Evolutionary conservation across 495 filamentous ascomycete species (phyloP), one percentile per base, ranked within the genome.

Genomic region (Penicillium argentinense): DNA sequence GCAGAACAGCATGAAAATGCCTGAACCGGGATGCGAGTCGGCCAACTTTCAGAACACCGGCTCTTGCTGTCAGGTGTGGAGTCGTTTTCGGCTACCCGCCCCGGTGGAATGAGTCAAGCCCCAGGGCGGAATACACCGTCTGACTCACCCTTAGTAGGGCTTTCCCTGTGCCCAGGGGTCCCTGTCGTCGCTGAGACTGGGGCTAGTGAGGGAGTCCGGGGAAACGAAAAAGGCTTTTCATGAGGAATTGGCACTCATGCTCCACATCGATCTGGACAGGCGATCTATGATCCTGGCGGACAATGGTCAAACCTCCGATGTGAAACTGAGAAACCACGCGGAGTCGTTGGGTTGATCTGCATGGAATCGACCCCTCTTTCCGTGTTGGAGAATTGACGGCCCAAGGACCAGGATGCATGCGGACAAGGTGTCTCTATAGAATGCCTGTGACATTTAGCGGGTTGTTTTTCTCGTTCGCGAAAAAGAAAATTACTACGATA

Each of bases 381-480:
- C 22, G 8, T 19, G 17, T 23, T 33, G 34, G 29, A 48, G 39
- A 41, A 51, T 18, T 45, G 37, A 45, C 39, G 26, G 14, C 36
- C 23, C 42, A 40, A 47, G 23, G 16, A 21, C 33, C 16, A 12
- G n/a, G 44, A 51, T 49, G 55, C 42, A 51, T 45, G 52, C 55
- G 47, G 55, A 13, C 12, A 13, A 47, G 32, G 17, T 23, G 32
- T 33, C 36, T 23, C 18, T 12, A 29, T 39, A 24, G 5, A 29
- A 32, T 8, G 47, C 21, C 8, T n/a, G 1, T 36, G 21, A 7
- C 8, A 11, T 19, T 21, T 22, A 18, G 2, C 18, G 33, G 8
- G 11, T 36, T 19, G 3, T 21, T 9, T 21, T 22, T 36, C 17
- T 8, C n/a, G n/a, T n/a, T n/a, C n/a, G n/a, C n/a, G n/a, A n/a